Conservation (phyloP, 2,329 filamentous ascomycete species). For the Colletotrichum australisinense region DNA sequence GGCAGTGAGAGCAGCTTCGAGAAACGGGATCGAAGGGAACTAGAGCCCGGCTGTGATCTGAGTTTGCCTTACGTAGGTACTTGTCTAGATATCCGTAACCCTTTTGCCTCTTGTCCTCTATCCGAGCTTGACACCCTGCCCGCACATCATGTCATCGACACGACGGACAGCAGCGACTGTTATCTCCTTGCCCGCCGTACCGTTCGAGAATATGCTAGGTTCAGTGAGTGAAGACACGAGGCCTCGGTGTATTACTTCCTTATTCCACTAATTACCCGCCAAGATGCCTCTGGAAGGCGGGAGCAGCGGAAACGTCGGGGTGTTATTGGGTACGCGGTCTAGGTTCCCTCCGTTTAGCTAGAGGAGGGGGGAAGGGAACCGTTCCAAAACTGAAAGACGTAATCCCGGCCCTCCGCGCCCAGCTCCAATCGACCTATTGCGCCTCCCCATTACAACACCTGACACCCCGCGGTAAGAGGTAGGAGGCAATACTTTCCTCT, state of each 20-base stretch:
- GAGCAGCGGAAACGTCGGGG: conserved; percentile 9
- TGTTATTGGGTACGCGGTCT: neutral
- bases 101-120: neutral
- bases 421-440: conserved; percentile 11
- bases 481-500: neutral
- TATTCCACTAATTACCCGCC: neutral
- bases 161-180: neutral
- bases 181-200: neutral
- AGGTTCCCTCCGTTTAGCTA: neutral
- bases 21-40: neutral
- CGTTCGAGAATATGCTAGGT: neutral
- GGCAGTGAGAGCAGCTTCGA: conserved; percentile 3
- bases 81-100: neutral
- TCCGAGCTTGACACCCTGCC: neutral
- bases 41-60: neutral
- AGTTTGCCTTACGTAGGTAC: too few relatives aligned
- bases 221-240: neutral
- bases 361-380: neutral
- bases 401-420: conserved; percentile 26
- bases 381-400: conserved; percentile 19
- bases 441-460: conserved; percentile 26
- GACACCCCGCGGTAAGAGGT: conserved; percentile 3
- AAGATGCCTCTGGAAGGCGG: neutral
- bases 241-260: conserved; percentile 8
- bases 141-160: neutral